Conservation (phyloP, 1,139 yeast genomes). For the Barnettozyma hawaiiensis region DNA sequence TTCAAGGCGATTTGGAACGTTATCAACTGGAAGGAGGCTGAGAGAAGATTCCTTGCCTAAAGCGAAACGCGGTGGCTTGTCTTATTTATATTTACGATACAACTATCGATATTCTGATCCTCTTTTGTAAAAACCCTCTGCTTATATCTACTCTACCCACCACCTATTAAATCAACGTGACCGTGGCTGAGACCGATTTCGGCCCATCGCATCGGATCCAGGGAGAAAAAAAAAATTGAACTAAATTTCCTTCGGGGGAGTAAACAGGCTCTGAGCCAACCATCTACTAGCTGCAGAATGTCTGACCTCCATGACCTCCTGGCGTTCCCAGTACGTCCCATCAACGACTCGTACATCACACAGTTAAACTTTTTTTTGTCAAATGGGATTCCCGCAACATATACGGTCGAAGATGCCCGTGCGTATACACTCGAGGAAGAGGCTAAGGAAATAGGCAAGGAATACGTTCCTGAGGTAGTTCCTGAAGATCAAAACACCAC, state of each 20-base stretch:
- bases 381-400: conserved; percentile 74
- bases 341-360: conserved; percentile 40
- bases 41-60: conserved; percentile 37
- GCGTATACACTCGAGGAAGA: conserved; percentile 35
- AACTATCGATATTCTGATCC: too few relatives aligned
- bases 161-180: too few relatives aligned
- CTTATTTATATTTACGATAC: neutral
- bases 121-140: too few relatives aligned
- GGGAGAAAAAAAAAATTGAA: too few relatives aligned
- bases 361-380: conserved; percentile 43
- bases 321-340: conserved; percentile 50
- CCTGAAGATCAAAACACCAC: conserved; percentile 57
- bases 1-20: conserved; percentile 97
- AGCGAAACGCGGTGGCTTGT: neutral
- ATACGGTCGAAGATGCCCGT: conserved; percentile 71
- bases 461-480: conserved; percentile 28
- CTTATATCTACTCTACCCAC: too few relatives aligned
- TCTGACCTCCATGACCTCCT: conserved; percentile 69
- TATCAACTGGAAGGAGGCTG: conserved; percentile 95
- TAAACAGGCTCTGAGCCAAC: neutral
- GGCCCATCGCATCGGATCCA: conserved; percentile 4
- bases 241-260: too few relatives aligned
- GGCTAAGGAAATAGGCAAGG: conserved; percentile 26
- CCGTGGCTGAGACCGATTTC: neutral
- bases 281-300: conserved; percentile 37